Conservation (phyloP, 495 filamentous ascomycete species). For the Penicillium alfredii region DNA sequence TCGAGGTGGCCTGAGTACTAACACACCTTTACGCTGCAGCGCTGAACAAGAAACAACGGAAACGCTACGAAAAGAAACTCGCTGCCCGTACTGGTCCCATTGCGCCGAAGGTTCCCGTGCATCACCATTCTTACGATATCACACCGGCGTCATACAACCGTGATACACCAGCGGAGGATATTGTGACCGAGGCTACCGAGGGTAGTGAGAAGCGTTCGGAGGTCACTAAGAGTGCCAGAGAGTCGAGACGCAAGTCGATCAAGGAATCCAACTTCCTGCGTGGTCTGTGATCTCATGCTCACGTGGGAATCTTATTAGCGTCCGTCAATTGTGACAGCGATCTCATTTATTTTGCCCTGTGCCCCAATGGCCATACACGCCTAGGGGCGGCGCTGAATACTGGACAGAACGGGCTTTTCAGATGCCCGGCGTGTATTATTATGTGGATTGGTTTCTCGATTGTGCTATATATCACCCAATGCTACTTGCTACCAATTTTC, state of each 20-base stretch:
- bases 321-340: no score
- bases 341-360: slow-evolving; percentile 1
- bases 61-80: slow-evolving; percentile 56
- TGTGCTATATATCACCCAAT: slow-evolving; percentile 27
- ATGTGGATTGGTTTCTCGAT: slow-evolving; percentile 19
- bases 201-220: slow-evolving; percentile 35
- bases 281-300: slow-evolving; percentile 52
- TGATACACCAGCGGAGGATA: slow-evolving; percentile 21
- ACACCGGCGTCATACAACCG: slow-evolving; percentile 48
- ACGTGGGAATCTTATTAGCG: no score
- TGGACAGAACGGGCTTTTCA: slow-evolving; percentile 4
- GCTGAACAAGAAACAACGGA: slow-evolving; percentile 54
- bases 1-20: no score
- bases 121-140: slow-evolving; percentile 80
- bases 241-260: slow-evolving; percentile 69
- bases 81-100: slow-evolving; percentile 59
- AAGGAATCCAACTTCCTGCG: slow-evolving; percentile 93
- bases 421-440: slow-evolving; percentile 25
- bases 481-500: slow-evolving; percentile 7
- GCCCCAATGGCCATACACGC: not conserved
- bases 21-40: slow-evolving; percentile 25
- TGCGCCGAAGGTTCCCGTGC: slow-evolving; percentile 70
- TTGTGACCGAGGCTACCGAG: slow-evolving; percentile 26
- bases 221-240: slow-evolving; percentile 56
- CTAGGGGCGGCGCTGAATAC: slow-evolving; percentile 8